Percentiles rank a stretch among this genome's conserved stretches.
Evolutionary conservation across 805 yeast genomes (phyloP).

Genomic region (Saccharomyces paradoxus): DNA sequence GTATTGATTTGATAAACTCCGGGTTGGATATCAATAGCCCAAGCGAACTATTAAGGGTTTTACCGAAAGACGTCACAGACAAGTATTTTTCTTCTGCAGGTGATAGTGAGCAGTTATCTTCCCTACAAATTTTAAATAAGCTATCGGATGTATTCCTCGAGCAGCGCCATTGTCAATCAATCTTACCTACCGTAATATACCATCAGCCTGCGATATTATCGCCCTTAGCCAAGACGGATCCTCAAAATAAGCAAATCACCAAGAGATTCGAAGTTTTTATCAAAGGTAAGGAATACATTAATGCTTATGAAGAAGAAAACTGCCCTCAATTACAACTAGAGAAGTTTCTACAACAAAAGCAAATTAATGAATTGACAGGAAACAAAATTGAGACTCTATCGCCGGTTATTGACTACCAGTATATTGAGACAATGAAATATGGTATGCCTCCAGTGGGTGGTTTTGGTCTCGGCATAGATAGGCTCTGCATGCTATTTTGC

Average conservation of each 20-base stretch:
- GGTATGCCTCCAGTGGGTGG: slow-evolving; percentile 98
- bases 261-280: slow-evolving; percentile 80
- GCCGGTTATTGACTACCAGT: slow-evolving; percentile 58
- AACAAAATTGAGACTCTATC: slow-evolving; percentile 49
- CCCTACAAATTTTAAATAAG: slow-evolving; percentile 56
- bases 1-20: slow-evolving; percentile 8
- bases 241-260: slow-evolving; percentile 36
- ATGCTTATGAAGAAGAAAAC: slow-evolving; percentile 96
- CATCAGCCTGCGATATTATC: slow-evolving; percentile 83
- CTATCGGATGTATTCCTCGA: slow-evolving; percentile 59
- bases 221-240: slow-evolving; percentile 71
- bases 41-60: slow-evolving; percentile 3
- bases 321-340: slow-evolving; percentile 61
- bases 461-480: slow-evolving; percentile 91
- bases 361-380: slow-evolving; percentile 36
- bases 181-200: slow-evolving; percentile 59
- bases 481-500: slow-evolving; percentile 73
- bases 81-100: slow-evolving; percentile 2
- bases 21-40: slow-evolving; percentile 31
- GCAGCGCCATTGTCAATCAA: slow-evolving; percentile 39
- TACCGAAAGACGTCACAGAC: slow-evolving; percentile 6
- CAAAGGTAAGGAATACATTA: slow-evolving; percentile 70
- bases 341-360: slow-evolving; percentile 57
- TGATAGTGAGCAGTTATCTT: slow-evolving; percentile 28
- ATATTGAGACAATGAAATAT: slow-evolving; percentile 72